phyloP scores from a whole-genome alignment of 305 asterid genomes.

The Solanum hybrid region DNA sequence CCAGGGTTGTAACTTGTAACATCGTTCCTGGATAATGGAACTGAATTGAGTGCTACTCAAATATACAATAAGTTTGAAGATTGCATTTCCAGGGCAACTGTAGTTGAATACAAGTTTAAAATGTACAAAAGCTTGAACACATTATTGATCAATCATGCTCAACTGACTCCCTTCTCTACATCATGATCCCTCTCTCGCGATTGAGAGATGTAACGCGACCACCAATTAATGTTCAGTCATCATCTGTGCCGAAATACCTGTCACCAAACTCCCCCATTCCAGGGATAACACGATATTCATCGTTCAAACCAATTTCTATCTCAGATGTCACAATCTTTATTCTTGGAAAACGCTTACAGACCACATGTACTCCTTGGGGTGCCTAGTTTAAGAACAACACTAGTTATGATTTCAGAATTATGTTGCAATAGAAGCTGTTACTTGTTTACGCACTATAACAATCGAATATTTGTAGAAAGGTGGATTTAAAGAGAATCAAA shows the following conservation, averaged over 20 bases:
- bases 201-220: neutral
- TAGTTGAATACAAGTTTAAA: neutral
- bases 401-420: neutral
- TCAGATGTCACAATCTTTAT: conserved; percentile 93
- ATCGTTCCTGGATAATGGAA: neutral
- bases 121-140: neutral
- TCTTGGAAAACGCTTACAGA: conserved; percentile 75
- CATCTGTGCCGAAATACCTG: conserved; percentile 86
- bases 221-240: conserved; percentile 29
- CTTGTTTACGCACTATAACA: neutral
- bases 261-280: conserved; percentile 99
- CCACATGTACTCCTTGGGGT: conserved; percentile 91
- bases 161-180: neutral
- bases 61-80: neutral
- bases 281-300: conserved; percentile 79
- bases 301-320: conserved; percentile 75
- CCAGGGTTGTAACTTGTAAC: neutral
- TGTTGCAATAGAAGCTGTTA: neutral
- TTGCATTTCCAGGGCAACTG: neutral
- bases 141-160: neutral
- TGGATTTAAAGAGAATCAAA: neutral
- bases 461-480: neutral
- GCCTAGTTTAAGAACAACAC: conserved; percentile 39
- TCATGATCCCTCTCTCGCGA: neutral
- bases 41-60: neutral